Percentiles rank a stretch among this genome's conserved stretches.
Conservation (phyloP, 1,284 basidiomycete genomes). For the Heterobasidion parviporum region DNA sequence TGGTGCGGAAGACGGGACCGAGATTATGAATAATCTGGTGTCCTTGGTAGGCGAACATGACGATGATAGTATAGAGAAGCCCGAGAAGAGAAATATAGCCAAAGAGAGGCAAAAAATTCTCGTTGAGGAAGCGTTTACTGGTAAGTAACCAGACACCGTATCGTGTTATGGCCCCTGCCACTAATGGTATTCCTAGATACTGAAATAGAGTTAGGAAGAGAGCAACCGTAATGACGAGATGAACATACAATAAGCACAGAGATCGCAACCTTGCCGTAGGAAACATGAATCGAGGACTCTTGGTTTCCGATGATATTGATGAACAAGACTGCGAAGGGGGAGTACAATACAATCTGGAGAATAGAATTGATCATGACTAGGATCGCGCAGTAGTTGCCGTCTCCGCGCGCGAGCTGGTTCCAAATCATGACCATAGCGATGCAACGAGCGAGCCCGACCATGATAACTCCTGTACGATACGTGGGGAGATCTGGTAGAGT, state of each 20-base stretch:
- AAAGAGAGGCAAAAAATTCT: slow-evolving; percentile 61
- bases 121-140: slow-evolving; percentile 41
- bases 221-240: background rate
- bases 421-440: slow-evolving; percentile 84
- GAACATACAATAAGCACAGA: slow-evolving; percentile 62
- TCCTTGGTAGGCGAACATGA: slow-evolving; percentile 70
- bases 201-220: slow-evolving; percentile 15
- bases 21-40: slow-evolving; percentile 58
- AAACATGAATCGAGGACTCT: slow-evolving; percentile 36
- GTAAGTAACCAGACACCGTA: slow-evolving; percentile 43
- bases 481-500: slow-evolving; percentile 71
- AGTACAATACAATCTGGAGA: slow-evolving; percentile 73
- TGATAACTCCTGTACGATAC: slow-evolving; percentile 48
- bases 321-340: slow-evolving; percentile 72
- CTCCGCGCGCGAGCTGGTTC: slow-evolving; percentile 74
- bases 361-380: slow-evolving; percentile 56
- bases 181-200: slow-evolving; percentile 70
- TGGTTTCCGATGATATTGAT: slow-evolving; percentile 62
- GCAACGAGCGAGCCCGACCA: slow-evolving; percentile 52
- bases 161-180: slow-evolving; percentile 64
- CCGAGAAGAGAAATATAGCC: slow-evolving; percentile 67
- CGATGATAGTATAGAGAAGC: slow-evolving; percentile 69
- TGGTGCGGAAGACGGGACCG: slow-evolving; percentile 67
- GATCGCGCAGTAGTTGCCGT: slow-evolving; percentile 73
- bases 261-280: slow-evolving; percentile 66